Conservation (phyloP, 1,284 basidiomycete species). For the Pterula multifida region DNA sequence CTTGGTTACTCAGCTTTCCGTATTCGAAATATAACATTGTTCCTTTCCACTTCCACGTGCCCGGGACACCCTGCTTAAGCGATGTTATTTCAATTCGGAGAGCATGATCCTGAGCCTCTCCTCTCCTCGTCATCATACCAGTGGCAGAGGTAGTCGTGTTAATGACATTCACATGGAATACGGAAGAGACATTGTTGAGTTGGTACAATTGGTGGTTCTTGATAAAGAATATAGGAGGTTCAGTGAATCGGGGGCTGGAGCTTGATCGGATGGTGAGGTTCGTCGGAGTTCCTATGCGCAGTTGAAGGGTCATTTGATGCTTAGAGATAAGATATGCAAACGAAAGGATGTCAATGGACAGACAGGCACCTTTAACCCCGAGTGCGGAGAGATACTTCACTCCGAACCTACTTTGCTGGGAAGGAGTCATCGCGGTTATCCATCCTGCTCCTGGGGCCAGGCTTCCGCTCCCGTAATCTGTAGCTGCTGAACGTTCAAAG, state of each 20-base stretch:
- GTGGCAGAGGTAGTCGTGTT: constrained; percentile 33
- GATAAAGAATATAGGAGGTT: constrained; percentile 42
- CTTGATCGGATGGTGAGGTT: constrained; percentile 13
- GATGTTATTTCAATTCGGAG: constrained; percentile 22
- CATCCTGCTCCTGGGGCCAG: not conserved
- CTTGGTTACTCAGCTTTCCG: constrained; percentile 28
- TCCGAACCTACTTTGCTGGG: not conserved
- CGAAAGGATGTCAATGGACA: too few relatives aligned
- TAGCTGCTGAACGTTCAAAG: not conserved
- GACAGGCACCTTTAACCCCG: not conserved
- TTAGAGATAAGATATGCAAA: too few relatives aligned
- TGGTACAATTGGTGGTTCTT: constrained; percentile 38
- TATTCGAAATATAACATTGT: constrained; percentile 43
- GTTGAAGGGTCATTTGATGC: not conserved
- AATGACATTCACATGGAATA: constrained; percentile 39
- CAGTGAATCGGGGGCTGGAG: not conserved
- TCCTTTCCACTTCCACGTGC: constrained; percentile 42
- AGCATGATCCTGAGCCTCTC: not conserved
- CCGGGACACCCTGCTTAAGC: constrained; percentile 25
- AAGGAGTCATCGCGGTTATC: not conserved
- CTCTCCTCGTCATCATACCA: constrained; percentile 32
- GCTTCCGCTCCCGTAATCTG: not conserved
- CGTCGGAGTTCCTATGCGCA: constrained; percentile 19
- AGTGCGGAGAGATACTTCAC: not conserved
- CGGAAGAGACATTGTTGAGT: constrained; percentile 41